phyloP scores from a whole-genome alignment of 1,284 basidiomycete species.

The Porodaedalea pini region DNA sequence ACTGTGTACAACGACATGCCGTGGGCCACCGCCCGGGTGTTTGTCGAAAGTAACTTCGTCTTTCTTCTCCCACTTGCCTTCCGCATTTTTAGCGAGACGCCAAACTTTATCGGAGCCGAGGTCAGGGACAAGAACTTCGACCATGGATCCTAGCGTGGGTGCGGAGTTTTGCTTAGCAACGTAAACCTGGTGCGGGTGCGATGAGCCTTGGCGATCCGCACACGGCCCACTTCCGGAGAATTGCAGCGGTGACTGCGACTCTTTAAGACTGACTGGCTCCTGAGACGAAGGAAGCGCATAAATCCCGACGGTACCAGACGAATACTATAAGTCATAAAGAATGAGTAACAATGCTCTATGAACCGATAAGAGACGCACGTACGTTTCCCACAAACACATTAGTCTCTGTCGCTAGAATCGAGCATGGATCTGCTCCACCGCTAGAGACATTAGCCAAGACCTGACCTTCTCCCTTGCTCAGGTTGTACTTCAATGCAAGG shows the following conservation, averaged over 20 bases:
- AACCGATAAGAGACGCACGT: constrained; percentile 28
- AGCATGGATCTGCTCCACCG: constrained; percentile 60
- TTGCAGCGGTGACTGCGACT: constrained; percentile 29
- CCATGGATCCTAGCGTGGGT: constrained; percentile 27
- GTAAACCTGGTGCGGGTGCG: constrained; percentile 71
- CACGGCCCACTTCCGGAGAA: constrained; percentile 56
- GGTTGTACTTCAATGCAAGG: constrained; percentile 49
- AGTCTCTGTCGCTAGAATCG: constrained; percentile 45
- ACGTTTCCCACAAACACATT: constrained; percentile 67
- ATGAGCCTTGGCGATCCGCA: constrained; percentile 52
- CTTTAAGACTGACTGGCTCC: not conserved
- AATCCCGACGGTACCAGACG: constrained; percentile 12
- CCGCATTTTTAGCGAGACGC: constrained; percentile 42
- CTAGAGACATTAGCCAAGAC: constrained; percentile 45
- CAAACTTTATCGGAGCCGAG: constrained; percentile 66
- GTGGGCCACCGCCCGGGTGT: constrained; percentile 56
- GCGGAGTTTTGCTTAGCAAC: constrained; percentile 17
- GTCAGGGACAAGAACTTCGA: constrained; percentile 68
- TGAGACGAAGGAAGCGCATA: not conserved
- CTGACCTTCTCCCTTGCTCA: constrained; percentile 39
- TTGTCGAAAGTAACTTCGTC: constrained; percentile 41
- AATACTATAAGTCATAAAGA: constrained; percentile 12
- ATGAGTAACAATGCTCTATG: not conserved
- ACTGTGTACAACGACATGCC: constrained; percentile 64
- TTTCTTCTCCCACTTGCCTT: constrained; percentile 43